Conservation (phyloP, 352 stramenopile species). For the Globisporangium canariense region DNA sequence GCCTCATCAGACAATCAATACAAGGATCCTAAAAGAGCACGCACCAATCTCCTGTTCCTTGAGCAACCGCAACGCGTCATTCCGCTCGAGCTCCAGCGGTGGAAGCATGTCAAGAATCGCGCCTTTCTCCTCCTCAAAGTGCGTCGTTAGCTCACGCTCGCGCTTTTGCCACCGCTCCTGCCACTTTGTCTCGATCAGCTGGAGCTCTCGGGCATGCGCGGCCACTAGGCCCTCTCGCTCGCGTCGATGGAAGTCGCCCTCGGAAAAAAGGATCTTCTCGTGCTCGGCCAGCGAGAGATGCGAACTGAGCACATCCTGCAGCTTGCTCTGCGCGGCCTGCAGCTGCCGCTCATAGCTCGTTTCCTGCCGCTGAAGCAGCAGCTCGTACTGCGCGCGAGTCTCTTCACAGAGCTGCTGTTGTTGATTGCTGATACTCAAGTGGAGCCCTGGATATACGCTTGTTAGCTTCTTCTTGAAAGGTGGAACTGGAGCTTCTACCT, state of each 20-base stretch:
- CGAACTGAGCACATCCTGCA: slow-evolving; percentile 42
- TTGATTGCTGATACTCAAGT: background rate
- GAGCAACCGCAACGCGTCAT: slow-evolving; percentile 24
- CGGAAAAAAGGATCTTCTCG: slow-evolving; percentile 32
- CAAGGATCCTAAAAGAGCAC: background rate
- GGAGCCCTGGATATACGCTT: background rate
- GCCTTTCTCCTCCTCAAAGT: slow-evolving; percentile 25
- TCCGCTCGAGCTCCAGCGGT: slow-evolving; percentile 37
- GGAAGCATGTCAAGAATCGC: slow-evolving; percentile 28
- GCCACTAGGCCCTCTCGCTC: slow-evolving; percentile 24
- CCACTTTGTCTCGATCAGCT: slow-evolving; percentile 22
- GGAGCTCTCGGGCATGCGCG: slow-evolving; percentile 26
- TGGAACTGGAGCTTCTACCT: background rate
- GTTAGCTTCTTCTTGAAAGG: slow-evolving; percentile 29
- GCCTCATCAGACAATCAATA: background rate
- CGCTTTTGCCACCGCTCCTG: slow-evolving; percentile 27
- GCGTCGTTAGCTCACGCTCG: slow-evolving; percentile 16
- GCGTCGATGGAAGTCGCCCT: slow-evolving; percentile 19
- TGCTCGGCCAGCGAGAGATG: slow-evolving; percentile 55
- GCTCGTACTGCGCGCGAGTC: slow-evolving; percentile 51
- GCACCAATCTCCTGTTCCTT: slow-evolving; percentile 27
- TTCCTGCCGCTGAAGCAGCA: slow-evolving; percentile 41
- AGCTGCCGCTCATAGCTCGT: slow-evolving; percentile 40
- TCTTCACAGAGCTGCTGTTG: slow-evolving; percentile 43
- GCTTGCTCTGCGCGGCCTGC: slow-evolving; percentile 30